Base-by-base conservation (phyloP, 2,329 filamentous ascomycete species). In the Colletotrichum sp. region DNA sequence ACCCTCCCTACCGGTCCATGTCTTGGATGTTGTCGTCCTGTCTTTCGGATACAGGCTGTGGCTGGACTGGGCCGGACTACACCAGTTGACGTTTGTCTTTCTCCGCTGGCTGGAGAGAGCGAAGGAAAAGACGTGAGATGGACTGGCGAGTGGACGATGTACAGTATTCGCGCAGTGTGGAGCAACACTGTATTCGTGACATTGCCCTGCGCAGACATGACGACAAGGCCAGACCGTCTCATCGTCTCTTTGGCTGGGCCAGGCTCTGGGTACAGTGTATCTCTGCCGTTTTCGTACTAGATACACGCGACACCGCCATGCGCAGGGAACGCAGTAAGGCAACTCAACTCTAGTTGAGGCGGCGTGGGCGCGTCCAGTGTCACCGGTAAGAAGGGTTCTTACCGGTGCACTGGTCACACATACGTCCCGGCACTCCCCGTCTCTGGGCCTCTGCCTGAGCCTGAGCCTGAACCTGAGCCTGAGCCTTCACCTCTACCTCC, bases 141-240 rank as follows among this genome's bases (percentile, higher is more conserved):
- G 55, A 44, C 16, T 36, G 49, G 34, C 69, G 60, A 59, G 15
- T 59, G n/a, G 30, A 30, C 55, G 24, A 12, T 28, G 32, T 49
- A 39, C n/a, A 65, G 70, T 73, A 69, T 74, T 60, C 59, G 34
- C 32, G 34, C 57, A 32, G 44, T 52, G 74, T 74, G 74, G 74
- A n/a, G 57, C 36, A 32, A n/a, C 24, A 44, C 64, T 76, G 74
- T 76, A 76, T 76, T 69, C 70, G 70, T 74, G 59, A 76, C 70
- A 73, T 9, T 64, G 74, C 74, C 70, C 74, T 76, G 74, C 59
- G 21, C 13, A 24, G 52, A 66, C 26, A 76, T 73, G 74, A 76
- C 64, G 74, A 74, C 44, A 34, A 76, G 44, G 62, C 60, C 32
- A 64, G 21, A 36, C 34, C 44, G 21, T 26, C 36, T 60, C n/a